Evolutionary conservation across 2,329 filamentous ascomycete species (phyloP).

Genomic region (Pseudogymnoascus verrucosus): DNA sequence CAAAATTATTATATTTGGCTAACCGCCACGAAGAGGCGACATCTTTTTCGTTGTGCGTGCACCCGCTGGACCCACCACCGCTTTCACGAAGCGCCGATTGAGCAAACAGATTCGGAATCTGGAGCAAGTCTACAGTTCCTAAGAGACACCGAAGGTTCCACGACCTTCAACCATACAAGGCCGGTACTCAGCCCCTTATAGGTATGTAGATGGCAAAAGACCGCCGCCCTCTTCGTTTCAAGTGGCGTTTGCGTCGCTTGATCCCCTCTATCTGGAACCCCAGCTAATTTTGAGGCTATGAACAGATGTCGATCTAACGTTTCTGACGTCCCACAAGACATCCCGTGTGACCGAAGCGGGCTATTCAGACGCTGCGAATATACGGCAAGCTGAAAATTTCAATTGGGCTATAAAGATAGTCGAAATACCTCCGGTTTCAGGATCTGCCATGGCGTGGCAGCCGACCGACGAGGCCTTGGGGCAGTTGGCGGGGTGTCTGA

Average conservation of each 20-base stretch:
- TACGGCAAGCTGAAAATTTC: conserved; percentile 5
- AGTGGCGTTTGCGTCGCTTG: conserved; percentile 1
- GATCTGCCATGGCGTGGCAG: conserved; percentile 74
- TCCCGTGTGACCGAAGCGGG: conserved; percentile 24
- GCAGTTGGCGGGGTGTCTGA: conserved; percentile 83
- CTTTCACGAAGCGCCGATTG: conserved; percentile 8
- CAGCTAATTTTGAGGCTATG: conserved; percentile 10
- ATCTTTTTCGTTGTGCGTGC: conserved; percentile 6
- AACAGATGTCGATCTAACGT: conserved; percentile 22
- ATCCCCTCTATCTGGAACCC: conserved; percentile 1
- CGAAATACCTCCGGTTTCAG: conserved; percentile 7
- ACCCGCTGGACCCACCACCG: conserved; percentile 5
- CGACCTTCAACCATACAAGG: conserved; percentile 7
- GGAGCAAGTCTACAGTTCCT: conserved; percentile 7
- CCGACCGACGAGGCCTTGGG: conserved; percentile 77
- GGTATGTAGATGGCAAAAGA: conserved; percentile 6
- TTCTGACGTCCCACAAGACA: conserved; percentile 26
- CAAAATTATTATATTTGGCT: conserved; percentile 6
- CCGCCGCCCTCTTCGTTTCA: not conserved
- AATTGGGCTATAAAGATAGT: not conserved
- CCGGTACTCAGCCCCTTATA: conserved; percentile 7
- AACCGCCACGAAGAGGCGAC: not conserved
- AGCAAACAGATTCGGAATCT: conserved; percentile 7
- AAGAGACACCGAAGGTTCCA: conserved; percentile 7
- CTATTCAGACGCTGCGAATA: conserved; percentile 15